These are phyloP conservation scores for Amesomyces nigricolor DNA, from an alignment of 2,329 filamentous ascomycete genomes.

Conservation along the genomic window DNA sequence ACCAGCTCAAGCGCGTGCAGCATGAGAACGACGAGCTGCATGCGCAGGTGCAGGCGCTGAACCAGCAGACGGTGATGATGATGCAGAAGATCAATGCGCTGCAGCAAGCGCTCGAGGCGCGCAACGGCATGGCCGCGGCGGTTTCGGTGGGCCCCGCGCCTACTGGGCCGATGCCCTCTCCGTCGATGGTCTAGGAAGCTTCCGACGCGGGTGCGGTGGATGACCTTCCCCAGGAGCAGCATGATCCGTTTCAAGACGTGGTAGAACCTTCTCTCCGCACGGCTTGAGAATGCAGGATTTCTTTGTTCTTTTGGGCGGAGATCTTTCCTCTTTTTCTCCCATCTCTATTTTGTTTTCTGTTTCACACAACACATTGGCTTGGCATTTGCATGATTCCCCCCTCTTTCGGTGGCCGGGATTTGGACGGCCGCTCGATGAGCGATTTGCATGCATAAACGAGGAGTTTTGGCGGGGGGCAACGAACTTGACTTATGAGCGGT, in stretches of 20 bases:
- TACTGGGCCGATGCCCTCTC: conserved; percentile 10
- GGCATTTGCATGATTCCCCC: conserved; percentile 16
- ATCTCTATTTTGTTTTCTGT: conserved; percentile 1
- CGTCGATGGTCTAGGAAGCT: conserved; percentile 20
- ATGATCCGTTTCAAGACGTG: background rate
- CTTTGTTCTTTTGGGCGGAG: background rate
- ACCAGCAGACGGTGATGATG: conserved; percentile 34
- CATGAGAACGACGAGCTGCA: conserved; percentile 58
- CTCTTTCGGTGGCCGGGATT: conserved; percentile 8
- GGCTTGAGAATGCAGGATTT: background rate
- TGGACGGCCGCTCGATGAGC: conserved; percentile 10
- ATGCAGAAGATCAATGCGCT: conserved; percentile 20
- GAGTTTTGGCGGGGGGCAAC: conserved; percentile 5
- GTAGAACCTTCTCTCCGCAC: background rate
- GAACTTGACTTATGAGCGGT: conserved; percentile 9
- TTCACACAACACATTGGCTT: background rate
- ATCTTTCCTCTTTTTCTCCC: background rate
- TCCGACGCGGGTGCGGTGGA: background rate
- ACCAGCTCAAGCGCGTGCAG: conserved; percentile 62
- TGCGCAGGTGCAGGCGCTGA: conserved; percentile 45
- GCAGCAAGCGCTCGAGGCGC: conserved; percentile 16
- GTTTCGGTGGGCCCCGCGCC: background rate
- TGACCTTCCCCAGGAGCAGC: background rate
- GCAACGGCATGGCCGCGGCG: background rate
- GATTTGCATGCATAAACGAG: conserved; percentile 11